These are phyloP conservation scores for Paraphoma chrysanthemicola DNA, from an alignment of 2,329 filamentous ascomycete genomes.

Conservation along the genomic window DNA sequence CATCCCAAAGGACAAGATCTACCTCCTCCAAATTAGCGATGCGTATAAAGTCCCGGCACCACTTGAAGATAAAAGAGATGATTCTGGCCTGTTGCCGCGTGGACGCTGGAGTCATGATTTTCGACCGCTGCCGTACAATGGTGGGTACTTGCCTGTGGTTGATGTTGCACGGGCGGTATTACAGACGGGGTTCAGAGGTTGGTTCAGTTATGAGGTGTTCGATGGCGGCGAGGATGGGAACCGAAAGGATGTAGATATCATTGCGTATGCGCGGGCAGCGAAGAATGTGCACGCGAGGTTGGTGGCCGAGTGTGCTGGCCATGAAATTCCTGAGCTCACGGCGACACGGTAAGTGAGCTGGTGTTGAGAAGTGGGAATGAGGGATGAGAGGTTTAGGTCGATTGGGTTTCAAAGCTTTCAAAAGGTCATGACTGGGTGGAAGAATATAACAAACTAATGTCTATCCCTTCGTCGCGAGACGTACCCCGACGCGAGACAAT, in stretches of 20 bases:
- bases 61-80: constrained; percentile 57
- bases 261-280: constrained; percentile 59
- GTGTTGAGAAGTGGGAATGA: too few relatives aligned
- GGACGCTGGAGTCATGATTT: constrained; percentile 76
- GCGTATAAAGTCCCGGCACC: constrained; percentile 70
- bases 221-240: constrained; percentile 65
- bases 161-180: constrained; percentile 71
- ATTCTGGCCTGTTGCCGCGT: constrained; percentile 64
- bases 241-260: constrained; percentile 59
- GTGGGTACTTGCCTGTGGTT: constrained; percentile 73
- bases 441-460: too few relatives aligned
- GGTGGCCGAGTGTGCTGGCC: constrained; percentile 38
- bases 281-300: constrained; percentile 56
- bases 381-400: too few relatives aligned
- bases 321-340: constrained; percentile 17
- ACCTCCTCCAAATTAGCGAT: constrained; percentile 76
- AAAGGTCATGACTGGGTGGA: too few relatives aligned
- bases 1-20: constrained; percentile 74
- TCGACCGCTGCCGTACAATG: constrained; percentile 72
- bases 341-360: constrained; percentile 14
- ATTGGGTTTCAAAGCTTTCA: too few relatives aligned
- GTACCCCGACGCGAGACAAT: too few relatives aligned
- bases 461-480: too few relatives aligned
- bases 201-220: constrained; percentile 75
- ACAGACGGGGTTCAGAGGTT: constrained; percentile 70